Base-by-base conservation (phyloP, 106 monocot species). In the Acorus gramineus region DNA sequence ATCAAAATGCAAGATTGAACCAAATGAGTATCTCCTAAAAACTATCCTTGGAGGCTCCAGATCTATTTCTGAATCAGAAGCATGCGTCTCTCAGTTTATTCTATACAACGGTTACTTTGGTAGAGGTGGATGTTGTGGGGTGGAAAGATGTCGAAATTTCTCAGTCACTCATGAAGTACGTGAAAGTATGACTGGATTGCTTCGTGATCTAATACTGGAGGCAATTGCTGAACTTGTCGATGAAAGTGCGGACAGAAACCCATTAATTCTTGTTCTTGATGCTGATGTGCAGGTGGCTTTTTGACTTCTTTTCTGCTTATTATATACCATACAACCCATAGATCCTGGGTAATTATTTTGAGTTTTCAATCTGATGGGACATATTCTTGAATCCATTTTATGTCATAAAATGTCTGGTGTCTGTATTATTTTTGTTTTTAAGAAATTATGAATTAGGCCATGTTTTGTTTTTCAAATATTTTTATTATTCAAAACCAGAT, bases 251-350 rank as follows among this genome's bases (percentile, higher is more conserved):
- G 65, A 82, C 53, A 85, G 92, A 85, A 76, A 82, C 42, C 88
- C 92, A 53, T 67, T 93, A 14, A 82, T 88, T 55, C 67, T 93
- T 45, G 76, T 88, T 46, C 78, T 93, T 57, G 92, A 93, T 82
- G 50, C 79, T 44, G 71, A 85, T 61, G 67, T 93, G 46, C 88
- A 93, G 82, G 92, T 93, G 6, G 10, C 14, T 62, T 51, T 71
- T 62, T 46, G 52, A 76, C 28, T 2, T 7, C n/a, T 62, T 44
- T 4, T 61, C 13, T 53, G 43, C 53, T 44, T 66, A 53, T 6
- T 52, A 66, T 44, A 60, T 11, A 44, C 6, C 14, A 44, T 11
- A 55, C 60, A 10, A 28, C 8, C 60, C 4, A 14, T 46, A 4
- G 28, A 28, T 28, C 28, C 28, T 28, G 28, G 28, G 28, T 28